A percentile compares a stretch with the other conserved stretches of the same genome.
These are phyloP conservation scores for Teratosphaeria pseudoeucalypti DNA, from an alignment of 2,329 filamentous ascomycete genomes.

Conservation along the genomic window DNA sequence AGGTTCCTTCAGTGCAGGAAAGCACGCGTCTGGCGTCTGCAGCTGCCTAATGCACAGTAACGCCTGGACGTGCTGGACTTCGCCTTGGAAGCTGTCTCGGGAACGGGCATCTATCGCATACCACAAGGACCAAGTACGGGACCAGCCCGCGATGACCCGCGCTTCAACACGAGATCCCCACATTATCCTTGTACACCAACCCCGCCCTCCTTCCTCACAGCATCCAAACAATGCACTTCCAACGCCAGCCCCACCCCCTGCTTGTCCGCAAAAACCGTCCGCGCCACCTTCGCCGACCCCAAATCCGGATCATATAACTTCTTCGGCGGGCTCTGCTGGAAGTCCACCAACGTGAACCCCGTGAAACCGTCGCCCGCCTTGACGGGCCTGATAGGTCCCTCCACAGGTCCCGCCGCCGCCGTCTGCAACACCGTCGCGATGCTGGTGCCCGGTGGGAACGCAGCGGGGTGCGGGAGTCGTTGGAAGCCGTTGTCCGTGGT, in stretches of 20 bases:
- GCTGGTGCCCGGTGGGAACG: not conserved
- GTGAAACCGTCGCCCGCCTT: constrained; percentile 17
- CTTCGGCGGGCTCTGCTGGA: constrained; percentile 12
- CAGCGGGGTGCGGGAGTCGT: not conserved
- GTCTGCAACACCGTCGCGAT: not conserved
- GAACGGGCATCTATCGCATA: not conserved
- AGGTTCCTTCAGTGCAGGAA: not conserved
- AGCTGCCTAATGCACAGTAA: not conserved
- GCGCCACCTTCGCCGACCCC: constrained; percentile 16
- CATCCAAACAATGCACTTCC: constrained; percentile 11
- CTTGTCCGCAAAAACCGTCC: constrained; percentile 12
- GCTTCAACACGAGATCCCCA: not conserved
- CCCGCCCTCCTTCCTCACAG: not conserved
- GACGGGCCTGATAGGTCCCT: constrained; percentile 6
- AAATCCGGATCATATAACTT: constrained; percentile 14
- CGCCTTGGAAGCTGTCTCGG: not conserved
- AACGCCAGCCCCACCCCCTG: constrained; percentile 10
- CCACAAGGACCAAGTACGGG: not conserved
- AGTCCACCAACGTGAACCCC: constrained; percentile 19
- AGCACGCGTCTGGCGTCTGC: not conserved
- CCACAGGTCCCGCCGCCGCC: not conserved
- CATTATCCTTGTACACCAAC: not conserved
- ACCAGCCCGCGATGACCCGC: not conserved
- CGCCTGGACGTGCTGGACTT: not conserved
- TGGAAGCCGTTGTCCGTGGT: not conserved